phyloP scores from a whole-genome alignment of 2,329 filamentous ascomycete species.

The Calonectria pauciramosa region DNA sequence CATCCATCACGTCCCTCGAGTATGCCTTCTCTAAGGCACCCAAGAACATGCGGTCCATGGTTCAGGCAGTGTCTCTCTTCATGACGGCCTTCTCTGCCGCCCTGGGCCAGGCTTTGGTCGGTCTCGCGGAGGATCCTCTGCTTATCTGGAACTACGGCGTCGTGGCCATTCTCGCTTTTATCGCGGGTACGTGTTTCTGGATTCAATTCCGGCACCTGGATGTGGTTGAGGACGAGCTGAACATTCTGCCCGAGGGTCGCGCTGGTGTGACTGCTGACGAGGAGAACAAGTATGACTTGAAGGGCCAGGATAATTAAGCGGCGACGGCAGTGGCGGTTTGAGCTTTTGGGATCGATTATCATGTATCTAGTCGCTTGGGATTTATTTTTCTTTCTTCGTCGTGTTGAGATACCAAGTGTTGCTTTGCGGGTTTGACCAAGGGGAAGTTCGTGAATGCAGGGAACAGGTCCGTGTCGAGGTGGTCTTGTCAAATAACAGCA shows the following conservation, averaged over 20 bases:
- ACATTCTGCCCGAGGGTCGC: conserved; percentile 63
- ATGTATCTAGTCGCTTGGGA: not conserved
- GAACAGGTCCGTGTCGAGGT: not conserved
- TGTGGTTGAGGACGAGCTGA: conserved; percentile 75
- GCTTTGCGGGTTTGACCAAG: not conserved
- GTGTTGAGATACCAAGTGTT: conserved; percentile 11
- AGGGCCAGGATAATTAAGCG: conserved; percentile 20
- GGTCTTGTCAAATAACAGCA: not conserved
- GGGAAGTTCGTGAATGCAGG: not conserved
- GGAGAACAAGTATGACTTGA: conserved; percentile 36
- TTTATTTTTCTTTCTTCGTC: not conserved
- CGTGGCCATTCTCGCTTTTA: conserved; percentile 74
- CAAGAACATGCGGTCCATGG: conserved; percentile 80
- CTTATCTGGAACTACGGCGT: conserved; percentile 81
- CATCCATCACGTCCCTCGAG: conserved; percentile 72
- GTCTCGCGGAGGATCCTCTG: conserved; percentile 69
- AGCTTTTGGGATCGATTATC: too few relatives aligned
- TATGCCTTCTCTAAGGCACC: conserved; percentile 84
- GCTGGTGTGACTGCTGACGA: conserved; percentile 42
- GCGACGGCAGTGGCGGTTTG: not conserved
- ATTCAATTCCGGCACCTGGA: conserved; percentile 74
- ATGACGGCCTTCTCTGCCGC: conserved; percentile 78
- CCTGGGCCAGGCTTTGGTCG: conserved; percentile 70
- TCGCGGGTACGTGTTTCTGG: conserved; percentile 77
- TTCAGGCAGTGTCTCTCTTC: conserved; percentile 77